Evolutionary conservation across 2,329 filamentous ascomycete genomes (phyloP), one percentile per base, ranked within the genome.

Genomic region (Penicillium sclerotigenum): DNA sequence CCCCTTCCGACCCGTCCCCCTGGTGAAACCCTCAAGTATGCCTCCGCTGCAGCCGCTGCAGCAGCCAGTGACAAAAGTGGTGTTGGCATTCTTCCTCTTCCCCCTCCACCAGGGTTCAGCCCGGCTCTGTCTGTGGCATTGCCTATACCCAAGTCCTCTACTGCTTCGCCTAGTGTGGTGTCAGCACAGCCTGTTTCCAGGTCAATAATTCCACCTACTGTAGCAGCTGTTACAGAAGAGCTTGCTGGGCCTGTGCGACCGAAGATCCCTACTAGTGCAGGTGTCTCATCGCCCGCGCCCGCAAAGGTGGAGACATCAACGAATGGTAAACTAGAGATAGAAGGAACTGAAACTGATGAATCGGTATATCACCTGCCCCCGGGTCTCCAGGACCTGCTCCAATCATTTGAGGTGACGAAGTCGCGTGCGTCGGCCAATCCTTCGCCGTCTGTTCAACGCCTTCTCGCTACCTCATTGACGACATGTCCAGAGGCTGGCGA

Each of bases 1-100:
- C 87, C 91, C 18, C 77, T 92, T 66, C 94, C 94, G 1, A 86
- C 89, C 57, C 85, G 93, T 72, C 87, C 90, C 7, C 89, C 91
- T 4, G 91, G 91, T 46, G 93, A 97, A 73, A 90, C 89, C 1
- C 80, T 99, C 63, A 97, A 97, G 76, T 99, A 99, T 72, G 94
- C 94, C 42, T 97, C 94, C 36, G 94, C 94, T 0, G 94, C 94
- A 0, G 94, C 94, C 0, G 94, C 94, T 0, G 94, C 93, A 0
- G 93, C 94, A 1, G 91, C 92, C 43, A 91, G 86, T 72, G 91
- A 96, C 76, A 92, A 90, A 78, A 93, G 88, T 71, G 83, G 83
- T 51, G 88, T 97, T 29, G 94, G 94, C 26, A 97, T 99, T 69
- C 87, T 93, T 56, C 94, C 94, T 38, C 80, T 97, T 68, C 94